These are phyloP conservation scores for Pseudophaeomoniella oleicola DNA, from an alignment of 2,329 filamentous ascomycete species.

Conservation along the genomic window DNA sequence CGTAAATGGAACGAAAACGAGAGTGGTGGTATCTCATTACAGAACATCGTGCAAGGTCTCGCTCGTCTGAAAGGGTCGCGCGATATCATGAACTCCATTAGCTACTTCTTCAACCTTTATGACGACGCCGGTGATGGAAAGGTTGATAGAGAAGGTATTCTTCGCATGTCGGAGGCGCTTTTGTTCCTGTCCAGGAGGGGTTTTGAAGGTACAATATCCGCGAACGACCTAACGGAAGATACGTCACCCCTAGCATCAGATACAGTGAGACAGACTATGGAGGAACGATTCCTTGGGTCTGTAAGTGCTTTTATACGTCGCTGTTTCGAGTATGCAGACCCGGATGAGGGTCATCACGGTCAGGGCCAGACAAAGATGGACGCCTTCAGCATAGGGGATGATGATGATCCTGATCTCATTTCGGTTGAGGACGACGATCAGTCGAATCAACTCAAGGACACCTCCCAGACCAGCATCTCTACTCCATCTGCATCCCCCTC, in stretches of 20 bases:
- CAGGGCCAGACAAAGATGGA: constrained; percentile 27
- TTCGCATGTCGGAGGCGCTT: constrained; percentile 85
- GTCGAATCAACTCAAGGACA: neutral
- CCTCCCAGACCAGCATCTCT: constrained; percentile 9
- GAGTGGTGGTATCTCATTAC: constrained; percentile 63
- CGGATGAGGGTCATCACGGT: constrained; percentile 38
- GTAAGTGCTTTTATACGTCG: constrained; percentile 91
- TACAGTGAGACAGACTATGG: constrained; percentile 41
- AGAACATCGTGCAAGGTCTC: constrained; percentile 82
- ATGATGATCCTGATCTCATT: constrained; percentile 39
- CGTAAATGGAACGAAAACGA: constrained; percentile 73
- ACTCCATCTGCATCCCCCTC: constrained; percentile 10
- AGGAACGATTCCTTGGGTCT: constrained; percentile 80
- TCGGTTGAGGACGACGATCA: constrained; percentile 23
- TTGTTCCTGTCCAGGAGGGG: constrained; percentile 84
- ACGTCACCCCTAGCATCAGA: constrained; percentile 8
- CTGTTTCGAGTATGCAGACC: constrained; percentile 96
- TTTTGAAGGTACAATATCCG: constrained; percentile 57
- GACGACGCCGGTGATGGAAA: constrained; percentile 84
- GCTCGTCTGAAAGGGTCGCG: constrained; percentile 83
- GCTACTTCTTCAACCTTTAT: constrained; percentile 94
- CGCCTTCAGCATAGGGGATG: constrained; percentile 64
- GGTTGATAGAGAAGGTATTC: constrained; percentile 87
- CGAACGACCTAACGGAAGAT: constrained; percentile 19
- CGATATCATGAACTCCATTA: constrained; percentile 96